These are phyloP conservation scores for Chrysopogon serrulatus DNA, from an alignment of 176 grass and related monocot species.

Conservation along the genomic window DNA sequence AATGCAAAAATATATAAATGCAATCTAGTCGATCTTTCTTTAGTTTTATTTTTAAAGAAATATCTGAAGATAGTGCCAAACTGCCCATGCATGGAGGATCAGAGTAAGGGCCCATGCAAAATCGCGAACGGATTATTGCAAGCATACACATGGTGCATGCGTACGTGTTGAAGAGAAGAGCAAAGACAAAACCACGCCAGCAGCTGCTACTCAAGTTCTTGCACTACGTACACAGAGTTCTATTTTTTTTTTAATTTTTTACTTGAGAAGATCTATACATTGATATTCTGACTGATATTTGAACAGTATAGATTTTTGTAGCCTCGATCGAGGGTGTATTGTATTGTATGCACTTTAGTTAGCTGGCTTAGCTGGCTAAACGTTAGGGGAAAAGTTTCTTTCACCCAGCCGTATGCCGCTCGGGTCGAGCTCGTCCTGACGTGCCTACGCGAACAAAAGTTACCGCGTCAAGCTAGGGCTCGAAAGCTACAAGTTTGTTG, in stretches of 20 bases:
- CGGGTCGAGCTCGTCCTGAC: not conserved
- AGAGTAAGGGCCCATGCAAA: not conserved
- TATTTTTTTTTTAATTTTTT: not conserved
- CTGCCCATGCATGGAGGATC: not conserved
- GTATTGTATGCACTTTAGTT: not conserved
- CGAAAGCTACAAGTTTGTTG: not conserved
- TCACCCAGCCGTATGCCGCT: not conserved
- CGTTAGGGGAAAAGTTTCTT: not conserved
- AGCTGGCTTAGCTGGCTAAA: not conserved
- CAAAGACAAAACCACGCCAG: not conserved
- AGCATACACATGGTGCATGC: not conserved
- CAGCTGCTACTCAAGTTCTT: not conserved
- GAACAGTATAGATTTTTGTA: no score
- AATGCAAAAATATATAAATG: not conserved
- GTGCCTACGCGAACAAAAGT: not conserved
- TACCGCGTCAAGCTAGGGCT: not conserved
- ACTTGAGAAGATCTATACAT: not conserved
- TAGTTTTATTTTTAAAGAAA: not conserved
- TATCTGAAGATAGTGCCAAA: not conserved
- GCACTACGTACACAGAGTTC: not conserved
- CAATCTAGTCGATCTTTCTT: not conserved
- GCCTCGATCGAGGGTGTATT: not conserved
- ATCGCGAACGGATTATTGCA: not conserved
- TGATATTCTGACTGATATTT: not conserved
- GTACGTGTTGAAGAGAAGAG: not conserved